Percentiles rank a stretch among this genome's conserved stretches.
Evolutionary conservation across 352 stramenopile species (phyloP).

Genomic region (Globisporangium sylvaticum): DNA sequence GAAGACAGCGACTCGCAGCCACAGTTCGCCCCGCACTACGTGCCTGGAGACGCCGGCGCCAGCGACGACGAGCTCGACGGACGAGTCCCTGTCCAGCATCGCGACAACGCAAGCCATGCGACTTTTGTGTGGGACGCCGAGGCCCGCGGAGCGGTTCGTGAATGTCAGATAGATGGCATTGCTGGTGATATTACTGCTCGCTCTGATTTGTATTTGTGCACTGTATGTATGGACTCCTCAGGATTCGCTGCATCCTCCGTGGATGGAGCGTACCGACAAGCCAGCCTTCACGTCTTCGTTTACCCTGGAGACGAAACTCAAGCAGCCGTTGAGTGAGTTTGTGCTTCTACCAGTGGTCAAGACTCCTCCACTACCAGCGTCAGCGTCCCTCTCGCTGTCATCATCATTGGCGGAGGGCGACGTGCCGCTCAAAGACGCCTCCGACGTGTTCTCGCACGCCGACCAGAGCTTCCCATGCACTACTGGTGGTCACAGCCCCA

Average conservation of each 20-base stretch:
- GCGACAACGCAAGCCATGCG: constrained; percentile 11
- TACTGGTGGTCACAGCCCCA: constrained; percentile 16
- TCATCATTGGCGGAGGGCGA: background rate
- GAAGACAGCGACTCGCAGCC: background rate
- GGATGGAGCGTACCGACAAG: constrained; percentile 4
- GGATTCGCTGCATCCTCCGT: constrained; percentile 2
- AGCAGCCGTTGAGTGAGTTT: background rate
- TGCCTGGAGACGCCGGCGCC: constrained; percentile 1
- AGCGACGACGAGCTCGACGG: constrained; percentile 12
- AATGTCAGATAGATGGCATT: background rate
- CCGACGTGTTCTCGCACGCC: constrained; percentile 3
- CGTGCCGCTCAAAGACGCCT: constrained; percentile 6
- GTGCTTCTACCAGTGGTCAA: background rate
- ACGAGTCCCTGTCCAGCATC: background rate
- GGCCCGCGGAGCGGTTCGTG: background rate
- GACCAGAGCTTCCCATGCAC: constrained; percentile 29
- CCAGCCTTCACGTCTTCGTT: constrained; percentile 6
- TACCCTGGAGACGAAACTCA: background rate
- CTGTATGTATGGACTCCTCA: background rate
- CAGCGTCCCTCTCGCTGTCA: background rate
- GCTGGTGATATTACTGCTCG: background rate
- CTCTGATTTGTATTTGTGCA: background rate
- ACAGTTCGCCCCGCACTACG: constrained; percentile 7
- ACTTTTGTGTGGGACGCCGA: constrained; percentile 5
- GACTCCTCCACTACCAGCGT: background rate